Percentiles rank a stretch among this genome's conserved stretches.
Conservation (phyloP, 495 filamentous ascomycete species). For the Xylona heveae region DNA sequence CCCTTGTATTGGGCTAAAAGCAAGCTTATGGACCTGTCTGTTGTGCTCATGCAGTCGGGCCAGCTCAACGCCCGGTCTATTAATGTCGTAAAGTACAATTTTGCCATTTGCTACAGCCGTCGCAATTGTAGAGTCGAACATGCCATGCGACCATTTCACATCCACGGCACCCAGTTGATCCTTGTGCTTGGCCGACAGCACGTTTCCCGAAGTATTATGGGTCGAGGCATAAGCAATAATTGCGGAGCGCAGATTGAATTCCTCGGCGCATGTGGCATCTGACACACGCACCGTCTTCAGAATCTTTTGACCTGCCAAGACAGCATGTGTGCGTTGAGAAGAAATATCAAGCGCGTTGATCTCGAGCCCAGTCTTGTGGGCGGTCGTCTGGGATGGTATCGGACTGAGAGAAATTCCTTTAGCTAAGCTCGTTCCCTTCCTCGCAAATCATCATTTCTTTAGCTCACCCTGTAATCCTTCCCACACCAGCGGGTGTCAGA, state of each 20-base stretch:
- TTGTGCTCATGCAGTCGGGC: slow-evolving; percentile 67
- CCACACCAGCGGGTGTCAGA: slow-evolving; percentile 1
- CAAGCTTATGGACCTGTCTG: slow-evolving; percentile 79
- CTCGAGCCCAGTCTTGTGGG: slow-evolving; percentile 48
- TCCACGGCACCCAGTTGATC: slow-evolving; percentile 67
- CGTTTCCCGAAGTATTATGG: slow-evolving; percentile 26
- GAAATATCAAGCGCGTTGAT: slow-evolving; percentile 63
- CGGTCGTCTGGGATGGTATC: slow-evolving; percentile 47
- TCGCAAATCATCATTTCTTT: too few species aligned
- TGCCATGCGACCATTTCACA: slow-evolving; percentile 63
- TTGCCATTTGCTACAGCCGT: slow-evolving; percentile 74
- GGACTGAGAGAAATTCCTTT: slow-evolving; percentile 22
- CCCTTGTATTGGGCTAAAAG: slow-evolving; percentile 67
- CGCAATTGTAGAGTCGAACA: slow-evolving; percentile 43
- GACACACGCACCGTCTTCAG: slow-evolving; percentile 64
- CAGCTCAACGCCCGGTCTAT: slow-evolving; percentile 47
- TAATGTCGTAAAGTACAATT: slow-evolving; percentile 72
- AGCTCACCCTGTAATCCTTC: slow-evolving; percentile 1
- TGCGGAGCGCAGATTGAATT: slow-evolving; percentile 58
- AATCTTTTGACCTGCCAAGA: slow-evolving; percentile 65
- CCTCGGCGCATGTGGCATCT: slow-evolving; percentile 47
- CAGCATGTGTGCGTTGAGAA: slow-evolving; percentile 48
- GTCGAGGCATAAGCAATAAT: slow-evolving; percentile 46
- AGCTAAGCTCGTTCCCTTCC: not conserved
- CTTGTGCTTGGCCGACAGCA: slow-evolving; percentile 29